These are phyloP conservation scores for Diaporthe vexans DNA, from an alignment of 2,329 filamentous ascomycete genomes.

Conservation along the genomic window DNA sequence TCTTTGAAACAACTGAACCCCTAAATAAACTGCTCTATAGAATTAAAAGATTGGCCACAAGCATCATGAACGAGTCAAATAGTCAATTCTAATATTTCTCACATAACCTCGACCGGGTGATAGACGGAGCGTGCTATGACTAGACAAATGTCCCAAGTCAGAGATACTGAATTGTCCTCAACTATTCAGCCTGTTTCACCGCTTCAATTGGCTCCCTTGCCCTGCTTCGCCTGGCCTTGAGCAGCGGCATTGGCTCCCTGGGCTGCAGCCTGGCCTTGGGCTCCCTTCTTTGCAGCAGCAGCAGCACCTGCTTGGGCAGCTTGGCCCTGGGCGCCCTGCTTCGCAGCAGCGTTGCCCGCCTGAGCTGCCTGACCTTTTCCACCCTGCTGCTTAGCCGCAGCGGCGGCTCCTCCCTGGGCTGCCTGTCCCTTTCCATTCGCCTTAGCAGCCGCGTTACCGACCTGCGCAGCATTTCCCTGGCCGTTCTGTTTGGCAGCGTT, in stretches of 20 bases:
- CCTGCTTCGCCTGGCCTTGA: neutral
- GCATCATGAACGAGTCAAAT: too few species aligned
- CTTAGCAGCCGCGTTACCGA: neutral
- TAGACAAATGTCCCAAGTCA: neutral
- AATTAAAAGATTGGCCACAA: neutral
- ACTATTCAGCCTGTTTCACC: neutral
- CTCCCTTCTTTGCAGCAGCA: neutral
- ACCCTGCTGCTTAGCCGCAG: neutral
- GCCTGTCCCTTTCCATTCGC: neutral
- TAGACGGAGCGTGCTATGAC: neutral
- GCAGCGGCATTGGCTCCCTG: neutral
- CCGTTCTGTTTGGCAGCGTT: neutral
- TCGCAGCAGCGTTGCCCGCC: neutral
- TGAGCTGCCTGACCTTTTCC: neutral
- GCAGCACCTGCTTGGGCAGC: neutral
- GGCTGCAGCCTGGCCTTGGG: neutral
- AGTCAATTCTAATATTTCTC: too few species aligned
- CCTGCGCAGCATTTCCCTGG: neutral
- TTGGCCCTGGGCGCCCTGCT: neutral
- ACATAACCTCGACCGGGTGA: neutral
- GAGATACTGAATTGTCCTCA: neutral
- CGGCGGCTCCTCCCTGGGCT: neutral
- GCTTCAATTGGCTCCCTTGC: neutral
- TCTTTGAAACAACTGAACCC: too few species aligned
- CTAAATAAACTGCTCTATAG: too few species aligned